These are phyloP conservation scores for Theileria orientalis DNA, from an alignment of 169 alveolate species.

Conservation along the genomic window DNA sequence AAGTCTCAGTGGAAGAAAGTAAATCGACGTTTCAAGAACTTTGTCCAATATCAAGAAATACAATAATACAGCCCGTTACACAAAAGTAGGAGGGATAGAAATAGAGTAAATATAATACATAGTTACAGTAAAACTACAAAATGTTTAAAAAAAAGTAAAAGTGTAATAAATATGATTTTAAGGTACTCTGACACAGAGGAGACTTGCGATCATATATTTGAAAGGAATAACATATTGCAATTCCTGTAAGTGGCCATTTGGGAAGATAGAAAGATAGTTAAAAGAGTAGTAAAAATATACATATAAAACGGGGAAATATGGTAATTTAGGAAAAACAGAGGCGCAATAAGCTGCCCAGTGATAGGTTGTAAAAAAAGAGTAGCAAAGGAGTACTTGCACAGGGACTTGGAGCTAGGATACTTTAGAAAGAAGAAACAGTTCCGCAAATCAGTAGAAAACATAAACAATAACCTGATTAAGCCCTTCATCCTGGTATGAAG, in stretches of 20 bases:
- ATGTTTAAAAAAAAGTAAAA: too few species aligned
- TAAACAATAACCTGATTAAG: background rate
- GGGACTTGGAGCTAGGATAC: slow-evolving; percentile 74
- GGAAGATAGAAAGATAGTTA: too few species aligned
- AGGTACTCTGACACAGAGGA: slow-evolving; percentile 61
- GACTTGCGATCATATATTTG: slow-evolving; percentile 76
- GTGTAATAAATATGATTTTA: too few species aligned
- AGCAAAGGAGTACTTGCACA: slow-evolving; percentile 64
- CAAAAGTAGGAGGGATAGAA: slow-evolving; percentile 51
- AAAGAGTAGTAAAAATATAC: slow-evolving; percentile 7
- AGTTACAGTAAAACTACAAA: background rate
- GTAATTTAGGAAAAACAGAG: slow-evolving; percentile 33
- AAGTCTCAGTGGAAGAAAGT: slow-evolving; percentile 68
- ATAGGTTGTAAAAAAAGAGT: slow-evolving; percentile 77
- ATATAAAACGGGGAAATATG: background rate
- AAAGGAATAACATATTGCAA: slow-evolving; percentile 56
- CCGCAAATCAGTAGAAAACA: slow-evolving; percentile 8
- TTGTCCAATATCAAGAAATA: slow-evolving; percentile 75
- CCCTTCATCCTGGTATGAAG: too few species aligned
- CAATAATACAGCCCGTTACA: slow-evolving; percentile 74
- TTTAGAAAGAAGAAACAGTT: slow-evolving; percentile 63
- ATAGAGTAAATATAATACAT: background rate
- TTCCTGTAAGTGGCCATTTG: slow-evolving; percentile 49
- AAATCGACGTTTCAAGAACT: slow-evolving; percentile 60
- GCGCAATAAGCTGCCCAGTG: slow-evolving; percentile 70